These are phyloP conservation scores for Schwanniomyces polymorphus DNA, from an alignment of 805 yeast species.

Conservation along the genomic window DNA sequence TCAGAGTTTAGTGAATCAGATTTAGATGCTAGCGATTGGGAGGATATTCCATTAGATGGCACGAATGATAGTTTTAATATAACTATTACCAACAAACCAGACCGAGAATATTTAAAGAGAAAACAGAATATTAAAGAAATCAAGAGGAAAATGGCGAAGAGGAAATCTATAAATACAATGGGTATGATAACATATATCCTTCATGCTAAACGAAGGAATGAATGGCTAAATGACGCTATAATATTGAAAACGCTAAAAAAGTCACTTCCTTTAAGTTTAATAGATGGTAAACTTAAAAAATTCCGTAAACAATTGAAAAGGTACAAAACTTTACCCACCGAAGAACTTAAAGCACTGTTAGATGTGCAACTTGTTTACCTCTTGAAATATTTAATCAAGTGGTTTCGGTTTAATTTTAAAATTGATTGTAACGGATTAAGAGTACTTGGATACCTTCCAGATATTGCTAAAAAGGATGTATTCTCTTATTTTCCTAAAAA, in stretches of 20 bases:
- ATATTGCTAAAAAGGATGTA: background rate
- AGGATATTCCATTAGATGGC: conserved; percentile 11
- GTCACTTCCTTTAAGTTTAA: conserved; percentile 21
- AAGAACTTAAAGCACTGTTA: background rate
- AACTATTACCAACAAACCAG: background rate
- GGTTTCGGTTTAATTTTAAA: conserved; percentile 32
- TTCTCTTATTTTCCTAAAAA: conserved; percentile 21
- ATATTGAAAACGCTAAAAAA: conserved; percentile 22
- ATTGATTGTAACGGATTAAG: conserved; percentile 29
- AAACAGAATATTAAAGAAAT: conserved; percentile 1
- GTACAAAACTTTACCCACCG: background rate
- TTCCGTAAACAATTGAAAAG: conserved; percentile 9
- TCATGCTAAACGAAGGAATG: conserved; percentile 20
- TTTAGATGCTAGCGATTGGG: conserved; percentile 16
- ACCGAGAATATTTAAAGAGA: background rate
- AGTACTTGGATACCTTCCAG: conserved; percentile 25
- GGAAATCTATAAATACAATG: conserved; percentile 16
- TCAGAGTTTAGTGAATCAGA: conserved; percentile 3
- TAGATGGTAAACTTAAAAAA: conserved; percentile 14
- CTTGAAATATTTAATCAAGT: conserved; percentile 30
- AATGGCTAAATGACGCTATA: conserved; percentile 14
- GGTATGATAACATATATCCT: conserved; percentile 22
- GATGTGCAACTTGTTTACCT: conserved; percentile 25
- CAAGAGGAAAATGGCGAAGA: conserved; percentile 5
- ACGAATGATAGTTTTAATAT: conserved; percentile 5